A percentile compares a stretch with the other conserved stretches of the same genome.
Evolutionary conservation across 2,329 filamentous ascomycete species (phyloP).

Genomic region (Rosellinia necatrix): DNA sequence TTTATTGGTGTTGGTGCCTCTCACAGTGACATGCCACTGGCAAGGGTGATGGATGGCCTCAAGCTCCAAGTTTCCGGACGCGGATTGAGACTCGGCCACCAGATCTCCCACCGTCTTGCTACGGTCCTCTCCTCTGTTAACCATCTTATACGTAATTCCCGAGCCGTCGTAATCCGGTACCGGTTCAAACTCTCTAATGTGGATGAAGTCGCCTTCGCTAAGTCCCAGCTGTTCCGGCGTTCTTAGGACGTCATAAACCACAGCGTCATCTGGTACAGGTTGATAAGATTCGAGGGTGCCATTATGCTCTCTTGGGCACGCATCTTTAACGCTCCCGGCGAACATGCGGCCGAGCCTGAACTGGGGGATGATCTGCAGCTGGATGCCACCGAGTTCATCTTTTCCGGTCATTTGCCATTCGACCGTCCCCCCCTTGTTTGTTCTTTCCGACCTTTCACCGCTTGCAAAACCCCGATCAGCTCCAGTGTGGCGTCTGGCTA

Average conservation of each 20-base stretch:
- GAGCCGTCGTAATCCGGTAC: background rate
- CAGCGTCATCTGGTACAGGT: constrained; percentile 5
- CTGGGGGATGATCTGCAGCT: constrained; percentile 4
- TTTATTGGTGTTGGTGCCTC: constrained; percentile 1
- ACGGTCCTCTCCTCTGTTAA: background rate
- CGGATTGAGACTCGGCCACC: background rate
- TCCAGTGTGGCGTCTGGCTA: background rate
- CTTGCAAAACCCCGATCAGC: background rate
- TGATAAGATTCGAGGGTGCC: constrained; percentile 2
- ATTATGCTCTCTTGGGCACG: constrained; percentile 6
- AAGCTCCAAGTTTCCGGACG: background rate
- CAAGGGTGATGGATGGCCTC: background rate
- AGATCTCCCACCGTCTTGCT: background rate
- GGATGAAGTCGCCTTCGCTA: constrained; percentile 7
- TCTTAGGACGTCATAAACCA: constrained; percentile 9
- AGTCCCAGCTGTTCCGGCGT: constrained; percentile 4
- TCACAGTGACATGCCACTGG: background rate
- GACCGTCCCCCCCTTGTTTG: background rate
- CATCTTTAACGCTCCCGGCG: constrained; percentile 3
- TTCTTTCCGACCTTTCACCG: background rate
- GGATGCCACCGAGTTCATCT: constrained; percentile 3
- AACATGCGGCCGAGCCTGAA: constrained; percentile 8
- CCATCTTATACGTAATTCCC: background rate
- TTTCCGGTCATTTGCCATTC: constrained; percentile 10
- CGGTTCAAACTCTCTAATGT: constrained; percentile 6